Evolutionary conservation across 2,329 filamentous ascomycete species (phyloP).

Genomic region (Alternaria ventricosa): DNA sequence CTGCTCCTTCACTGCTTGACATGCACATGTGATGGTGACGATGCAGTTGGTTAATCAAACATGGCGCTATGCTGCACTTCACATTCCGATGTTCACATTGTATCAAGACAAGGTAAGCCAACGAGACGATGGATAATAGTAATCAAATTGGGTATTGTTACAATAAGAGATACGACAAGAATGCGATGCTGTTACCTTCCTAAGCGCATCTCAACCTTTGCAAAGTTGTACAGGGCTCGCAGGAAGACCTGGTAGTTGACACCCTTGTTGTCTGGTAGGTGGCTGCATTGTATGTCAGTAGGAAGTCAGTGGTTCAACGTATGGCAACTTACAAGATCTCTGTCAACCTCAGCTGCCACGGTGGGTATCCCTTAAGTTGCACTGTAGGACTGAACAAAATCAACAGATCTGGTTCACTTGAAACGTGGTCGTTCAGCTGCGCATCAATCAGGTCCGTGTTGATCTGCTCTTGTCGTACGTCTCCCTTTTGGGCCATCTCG

Average conservation of each 20-base stretch:
- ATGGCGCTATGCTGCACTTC: background rate
- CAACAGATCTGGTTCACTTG: slow-evolving; percentile 87
- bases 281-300: slow-evolving; percentile 35
- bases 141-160: slow-evolving; percentile 25
- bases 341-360: slow-evolving; percentile 93
- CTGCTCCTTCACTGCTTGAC: background rate
- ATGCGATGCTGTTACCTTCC: slow-evolving; percentile 59
- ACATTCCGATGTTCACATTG: background rate
- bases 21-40: background rate
- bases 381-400: slow-evolving; percentile 86
- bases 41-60: background rate
- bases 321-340: slow-evolving; percentile 77
- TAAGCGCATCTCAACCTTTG: slow-evolving; percentile 86
- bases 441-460: slow-evolving; percentile 85
- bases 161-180: slow-evolving; percentile 6
- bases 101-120: background rate
- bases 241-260: slow-evolving; percentile 96
- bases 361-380: slow-evolving; percentile 88
- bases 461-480: slow-evolving; percentile 82
- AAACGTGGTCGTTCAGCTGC: slow-evolving; percentile 79
- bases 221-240: slow-evolving; percentile 80
- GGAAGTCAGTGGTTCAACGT: background rate
- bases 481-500: slow-evolving; percentile 91
- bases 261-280: slow-evolving; percentile 73
- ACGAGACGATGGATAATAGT: background rate